Percentiles rank a stretch among this genome's conserved stretches.
These are phyloP conservation scores for Hypsizygus ulmarius DNA, from an alignment of 1,284 basidiomycete genomes.

Conservation along the genomic window DNA sequence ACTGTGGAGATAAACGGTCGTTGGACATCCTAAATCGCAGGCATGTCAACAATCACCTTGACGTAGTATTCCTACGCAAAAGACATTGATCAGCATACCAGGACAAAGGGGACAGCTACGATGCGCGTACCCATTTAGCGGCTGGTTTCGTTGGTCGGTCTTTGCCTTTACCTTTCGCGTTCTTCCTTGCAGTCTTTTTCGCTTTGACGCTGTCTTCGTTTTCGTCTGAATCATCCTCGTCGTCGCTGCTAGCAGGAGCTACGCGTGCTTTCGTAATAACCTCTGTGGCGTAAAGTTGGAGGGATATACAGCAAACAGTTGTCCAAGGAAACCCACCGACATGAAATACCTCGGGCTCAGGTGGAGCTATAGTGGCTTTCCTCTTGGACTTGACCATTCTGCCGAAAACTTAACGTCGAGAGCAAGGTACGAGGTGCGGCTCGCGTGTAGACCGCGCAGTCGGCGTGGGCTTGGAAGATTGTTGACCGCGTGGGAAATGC, in stretches of 20 bases:
- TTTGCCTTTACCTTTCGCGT: slow-evolving; percentile 25
- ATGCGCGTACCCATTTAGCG: slow-evolving; percentile 33
- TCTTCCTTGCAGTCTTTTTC: slow-evolving; percentile 15
- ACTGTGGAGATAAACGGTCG: slow-evolving; percentile 15
- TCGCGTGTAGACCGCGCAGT: too few relatives aligned
- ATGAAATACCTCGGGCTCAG: slow-evolving; percentile 43
- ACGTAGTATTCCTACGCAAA: slow-evolving; percentile 53
- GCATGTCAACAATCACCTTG: slow-evolving; percentile 39
- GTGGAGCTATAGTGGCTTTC: slow-evolving; percentile 17
- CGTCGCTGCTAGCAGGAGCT: slow-evolving; percentile 15
- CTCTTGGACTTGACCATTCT: slow-evolving; percentile 1
- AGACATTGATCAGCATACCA: slow-evolving; percentile 3
- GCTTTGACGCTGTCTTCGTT: slow-evolving; percentile 5
- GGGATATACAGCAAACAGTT: slow-evolving; percentile 1
- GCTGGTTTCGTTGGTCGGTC: slow-evolving; percentile 5
- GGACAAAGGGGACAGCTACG: neutral
- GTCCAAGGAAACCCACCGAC: slow-evolving; percentile 40
- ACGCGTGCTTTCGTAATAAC: slow-evolving; percentile 53
- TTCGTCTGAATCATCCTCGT: slow-evolving; percentile 26
- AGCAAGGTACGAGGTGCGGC: too few relatives aligned
- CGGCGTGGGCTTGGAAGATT: too few relatives aligned
- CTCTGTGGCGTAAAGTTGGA: slow-evolving; percentile 37
- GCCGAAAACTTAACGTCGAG: too few relatives aligned
- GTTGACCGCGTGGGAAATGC: too few relatives aligned
- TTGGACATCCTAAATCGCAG: neutral